These are phyloP conservation scores for Salix viminalis DNA, from an alignment of 345 rosid species.

Conservation along the genomic window DNA sequence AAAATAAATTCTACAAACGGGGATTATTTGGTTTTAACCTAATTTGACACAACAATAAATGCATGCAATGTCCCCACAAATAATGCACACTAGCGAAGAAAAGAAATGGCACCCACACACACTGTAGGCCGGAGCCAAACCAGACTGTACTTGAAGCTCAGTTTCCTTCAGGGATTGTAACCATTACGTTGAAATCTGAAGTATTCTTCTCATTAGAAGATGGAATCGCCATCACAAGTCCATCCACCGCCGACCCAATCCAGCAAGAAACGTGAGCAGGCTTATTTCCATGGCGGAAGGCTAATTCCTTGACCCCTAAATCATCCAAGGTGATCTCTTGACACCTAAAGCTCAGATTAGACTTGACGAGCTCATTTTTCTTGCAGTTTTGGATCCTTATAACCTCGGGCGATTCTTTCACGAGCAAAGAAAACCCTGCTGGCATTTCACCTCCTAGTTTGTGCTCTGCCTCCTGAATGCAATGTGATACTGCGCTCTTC, in stretches of 20 bases:
- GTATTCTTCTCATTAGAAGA: slow-evolving; percentile 7
- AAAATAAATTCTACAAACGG: too few species aligned
- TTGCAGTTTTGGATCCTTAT: slow-evolving; percentile 34
- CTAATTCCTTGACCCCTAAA: slow-evolving; percentile 27
- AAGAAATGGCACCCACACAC: background rate
- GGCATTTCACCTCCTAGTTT: slow-evolving; percentile 16
- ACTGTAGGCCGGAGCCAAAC: background rate
- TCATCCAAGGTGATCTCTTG: slow-evolving; percentile 28
- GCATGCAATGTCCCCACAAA: too few species aligned
- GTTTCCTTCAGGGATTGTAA: slow-evolving; percentile 29
- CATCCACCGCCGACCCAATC: slow-evolving; percentile 39
- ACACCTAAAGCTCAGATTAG: background rate
- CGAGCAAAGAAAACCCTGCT: slow-evolving; percentile 29
- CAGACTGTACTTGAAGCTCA: background rate
- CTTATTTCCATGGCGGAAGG: slow-evolving; percentile 35
- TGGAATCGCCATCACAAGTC: slow-evolving; percentile 42
- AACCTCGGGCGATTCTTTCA: slow-evolving; percentile 36
- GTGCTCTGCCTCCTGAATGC: slow-evolving; percentile 36
- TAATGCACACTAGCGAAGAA: too few species aligned
- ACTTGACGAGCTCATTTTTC: slow-evolving; percentile 12
- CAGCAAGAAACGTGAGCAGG: slow-evolving; percentile 42
- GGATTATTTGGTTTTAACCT: too few species aligned
- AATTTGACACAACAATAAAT: too few species aligned
- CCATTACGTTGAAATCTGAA: slow-evolving; percentile 21
- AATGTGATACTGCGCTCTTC: slow-evolving; percentile 21